phyloP scores from a whole-genome alignment of 495 filamentous ascomycete genomes.

The Sordaria brevicollis region DNA sequence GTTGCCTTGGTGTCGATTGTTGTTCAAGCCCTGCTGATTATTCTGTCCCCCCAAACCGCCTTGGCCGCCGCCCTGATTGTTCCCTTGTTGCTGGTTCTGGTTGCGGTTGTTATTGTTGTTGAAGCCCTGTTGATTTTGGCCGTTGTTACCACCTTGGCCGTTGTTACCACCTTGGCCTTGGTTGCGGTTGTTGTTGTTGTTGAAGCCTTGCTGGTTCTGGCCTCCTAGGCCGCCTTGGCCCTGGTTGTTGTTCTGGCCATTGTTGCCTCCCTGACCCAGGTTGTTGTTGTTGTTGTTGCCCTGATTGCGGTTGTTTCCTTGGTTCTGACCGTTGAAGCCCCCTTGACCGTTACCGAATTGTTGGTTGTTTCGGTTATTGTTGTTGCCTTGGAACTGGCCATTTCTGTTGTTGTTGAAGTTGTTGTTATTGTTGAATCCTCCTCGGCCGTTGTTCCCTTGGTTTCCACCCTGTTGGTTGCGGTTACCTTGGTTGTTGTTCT shows the following conservation, averaged over 20 bases:
- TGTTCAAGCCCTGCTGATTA: neutral
- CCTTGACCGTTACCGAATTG: slow-evolving; percentile 3
- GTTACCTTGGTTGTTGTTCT: neutral
- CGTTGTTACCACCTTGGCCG: neutral
- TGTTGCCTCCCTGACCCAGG: neutral
- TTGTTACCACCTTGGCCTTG: neutral
- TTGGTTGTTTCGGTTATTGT: neutral
- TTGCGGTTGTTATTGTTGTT: neutral
- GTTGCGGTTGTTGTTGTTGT: neutral
- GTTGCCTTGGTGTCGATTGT: too few species aligned
- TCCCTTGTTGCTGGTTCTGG: neutral
- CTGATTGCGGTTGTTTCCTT: neutral
- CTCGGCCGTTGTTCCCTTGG: neutral
- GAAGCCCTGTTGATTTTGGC: neutral
- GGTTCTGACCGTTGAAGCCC: neutral
- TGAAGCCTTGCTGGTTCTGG: neutral
- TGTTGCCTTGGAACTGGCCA: neutral
- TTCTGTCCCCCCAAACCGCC: too few species aligned
- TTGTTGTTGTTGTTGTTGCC: neutral
- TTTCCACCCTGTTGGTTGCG: too few species aligned
- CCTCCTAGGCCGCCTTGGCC: neutral
- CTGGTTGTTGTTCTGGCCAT: neutral
- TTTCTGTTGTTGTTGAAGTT: neutral
- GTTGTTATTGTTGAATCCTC: neutral
- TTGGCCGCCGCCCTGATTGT: too few species aligned